Evolutionary conservation across 768 basidiomycete species (phyloP).

Genomic region (Naganishia onofrii): DNA sequence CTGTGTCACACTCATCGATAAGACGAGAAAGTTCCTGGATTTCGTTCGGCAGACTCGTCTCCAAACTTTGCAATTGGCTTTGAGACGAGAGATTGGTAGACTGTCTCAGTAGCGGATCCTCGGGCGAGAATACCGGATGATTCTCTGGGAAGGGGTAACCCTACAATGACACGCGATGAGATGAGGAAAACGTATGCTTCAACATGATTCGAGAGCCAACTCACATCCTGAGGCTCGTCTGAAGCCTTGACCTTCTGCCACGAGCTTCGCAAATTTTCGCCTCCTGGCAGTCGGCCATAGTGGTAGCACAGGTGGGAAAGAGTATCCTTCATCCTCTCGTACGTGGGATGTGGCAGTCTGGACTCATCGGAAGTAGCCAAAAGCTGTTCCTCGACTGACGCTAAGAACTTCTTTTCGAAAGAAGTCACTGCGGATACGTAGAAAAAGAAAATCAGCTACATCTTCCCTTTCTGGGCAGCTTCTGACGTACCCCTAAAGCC

Average conservation of each 20-base stretch:
- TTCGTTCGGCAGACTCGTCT: constrained; percentile 63
- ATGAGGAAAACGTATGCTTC: background rate
- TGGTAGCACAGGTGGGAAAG: constrained; percentile 77
- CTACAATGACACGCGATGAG: constrained; percentile 28
- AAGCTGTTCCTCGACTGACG: constrained; percentile 72
- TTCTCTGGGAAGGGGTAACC: constrained; percentile 44
- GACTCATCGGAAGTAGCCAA: constrained; percentile 46
- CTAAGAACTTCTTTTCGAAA: constrained; percentile 67
- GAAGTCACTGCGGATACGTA: constrained; percentile 54
- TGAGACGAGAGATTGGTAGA: constrained; percentile 16
- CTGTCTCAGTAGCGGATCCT: constrained; percentile 67
- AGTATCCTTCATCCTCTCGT: constrained; percentile 74
- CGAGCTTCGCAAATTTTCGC: constrained; percentile 64
- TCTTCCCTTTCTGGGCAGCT: background rate
- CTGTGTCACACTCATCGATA: constrained; percentile 80
- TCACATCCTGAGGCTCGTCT: constrained; percentile 76
- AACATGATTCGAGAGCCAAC: constrained; percentile 33
- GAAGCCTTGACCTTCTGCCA: constrained; percentile 78
- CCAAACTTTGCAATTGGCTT: constrained; percentile 36
- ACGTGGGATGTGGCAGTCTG: constrained; percentile 72
- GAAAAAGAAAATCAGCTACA: constrained; percentile 1
- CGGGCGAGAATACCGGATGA: constrained; percentile 42
- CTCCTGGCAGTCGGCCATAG: constrained; percentile 54
- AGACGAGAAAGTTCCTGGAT: constrained; percentile 74
- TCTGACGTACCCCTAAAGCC: constrained; percentile 59